Evolutionary conservation across 1,284 basidiomycete genomes (phyloP).

Genomic region (Volvariella surrecta): DNA sequence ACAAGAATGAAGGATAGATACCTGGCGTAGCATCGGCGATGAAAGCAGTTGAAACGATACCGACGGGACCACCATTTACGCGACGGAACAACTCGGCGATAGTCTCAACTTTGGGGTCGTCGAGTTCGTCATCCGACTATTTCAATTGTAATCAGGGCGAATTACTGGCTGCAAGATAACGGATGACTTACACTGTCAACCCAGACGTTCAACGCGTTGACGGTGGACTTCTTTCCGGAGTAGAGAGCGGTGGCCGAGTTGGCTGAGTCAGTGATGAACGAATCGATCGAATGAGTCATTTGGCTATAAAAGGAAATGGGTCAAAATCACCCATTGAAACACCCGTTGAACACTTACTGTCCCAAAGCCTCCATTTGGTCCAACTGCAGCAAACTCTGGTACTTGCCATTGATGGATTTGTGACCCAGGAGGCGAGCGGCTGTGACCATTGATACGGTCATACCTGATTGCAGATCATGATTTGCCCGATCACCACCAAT

Average conservation of each 20-base stretch:
- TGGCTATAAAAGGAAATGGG: constrained; percentile 23
- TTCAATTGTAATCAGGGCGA: not conserved
- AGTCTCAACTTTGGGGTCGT: constrained; percentile 35
- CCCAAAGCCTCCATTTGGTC: constrained; percentile 35
- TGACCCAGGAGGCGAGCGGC: constrained; percentile 32
- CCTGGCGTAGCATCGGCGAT: constrained; percentile 34
- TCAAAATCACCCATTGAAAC: not conserved
- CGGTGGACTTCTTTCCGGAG: constrained; percentile 31
- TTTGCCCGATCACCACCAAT: not conserved
- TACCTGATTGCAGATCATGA: constrained; percentile 18
- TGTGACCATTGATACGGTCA: constrained; percentile 38
- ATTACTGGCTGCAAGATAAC: not conserved
- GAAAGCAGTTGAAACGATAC: constrained; percentile 32
- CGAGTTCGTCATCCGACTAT: constrained; percentile 28
- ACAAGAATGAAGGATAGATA: no score
- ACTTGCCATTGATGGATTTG: constrained; percentile 36
- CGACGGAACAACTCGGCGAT: constrained; percentile 32
- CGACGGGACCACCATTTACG: constrained; percentile 26
- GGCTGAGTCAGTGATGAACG: constrained; percentile 36
- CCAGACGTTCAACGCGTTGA: constrained; percentile 30
- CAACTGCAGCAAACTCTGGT: constrained; percentile 34
- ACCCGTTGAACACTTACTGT: constrained; percentile 18
- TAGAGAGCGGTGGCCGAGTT: constrained; percentile 34
- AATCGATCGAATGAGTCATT: constrained; percentile 36
- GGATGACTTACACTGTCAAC: constrained; percentile 26